Percentiles rank a stretch among this genome's conserved stretches.
These are phyloP conservation scores for Leucocoprinus leucothites DNA, from an alignment of 768 basidiomycete genomes.

Conservation along the genomic window DNA sequence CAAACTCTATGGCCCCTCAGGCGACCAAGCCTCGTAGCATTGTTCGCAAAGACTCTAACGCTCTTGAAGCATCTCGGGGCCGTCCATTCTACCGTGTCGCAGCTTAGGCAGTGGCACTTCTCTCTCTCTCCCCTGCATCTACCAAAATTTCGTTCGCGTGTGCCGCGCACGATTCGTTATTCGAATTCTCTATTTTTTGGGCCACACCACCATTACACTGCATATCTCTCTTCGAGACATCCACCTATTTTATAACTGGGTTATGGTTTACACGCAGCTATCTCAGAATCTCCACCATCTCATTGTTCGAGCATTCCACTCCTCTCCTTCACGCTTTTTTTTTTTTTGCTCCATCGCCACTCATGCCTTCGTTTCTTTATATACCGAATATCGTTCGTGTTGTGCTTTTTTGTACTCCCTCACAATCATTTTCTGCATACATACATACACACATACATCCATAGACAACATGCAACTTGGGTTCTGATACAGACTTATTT, in stretches of 20 bases:
- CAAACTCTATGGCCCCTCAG: slow-evolving; percentile 6
- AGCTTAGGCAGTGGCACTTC: not conserved
- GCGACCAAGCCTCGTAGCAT: slow-evolving; percentile 4
- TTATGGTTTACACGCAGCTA: not conserved
- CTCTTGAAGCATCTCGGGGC: slow-evolving; percentile 1
- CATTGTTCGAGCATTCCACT: not conserved
- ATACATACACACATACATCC: slow-evolving; percentile 5
- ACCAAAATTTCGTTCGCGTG: not conserved
- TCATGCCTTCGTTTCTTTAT: slow-evolving; percentile 1
- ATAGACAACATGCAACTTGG: slow-evolving; percentile 13
- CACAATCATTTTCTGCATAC: not conserved
- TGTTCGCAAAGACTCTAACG: slow-evolving; percentile 3
- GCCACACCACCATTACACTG: not conserved
- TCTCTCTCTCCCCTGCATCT: not conserved
- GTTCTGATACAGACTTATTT: not conserved
- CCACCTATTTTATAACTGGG: slow-evolving; percentile 5
- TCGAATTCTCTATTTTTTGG: slow-evolving; percentile 1
- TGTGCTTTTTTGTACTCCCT: not conserved
- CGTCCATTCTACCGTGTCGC: slow-evolving; percentile 7
- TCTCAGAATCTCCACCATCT: not conserved
- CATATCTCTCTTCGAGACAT: not conserved
- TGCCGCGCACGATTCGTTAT: not conserved
- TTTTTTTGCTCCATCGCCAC: not conserved
- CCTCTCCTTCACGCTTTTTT: not conserved
- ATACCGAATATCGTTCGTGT: slow-evolving; percentile 1